Evolutionary conservation across 495 filamentous ascomycete genomes (phyloP), one percentile per base, ranked within the genome.

Genomic region (Hypoxylon rickii): DNA sequence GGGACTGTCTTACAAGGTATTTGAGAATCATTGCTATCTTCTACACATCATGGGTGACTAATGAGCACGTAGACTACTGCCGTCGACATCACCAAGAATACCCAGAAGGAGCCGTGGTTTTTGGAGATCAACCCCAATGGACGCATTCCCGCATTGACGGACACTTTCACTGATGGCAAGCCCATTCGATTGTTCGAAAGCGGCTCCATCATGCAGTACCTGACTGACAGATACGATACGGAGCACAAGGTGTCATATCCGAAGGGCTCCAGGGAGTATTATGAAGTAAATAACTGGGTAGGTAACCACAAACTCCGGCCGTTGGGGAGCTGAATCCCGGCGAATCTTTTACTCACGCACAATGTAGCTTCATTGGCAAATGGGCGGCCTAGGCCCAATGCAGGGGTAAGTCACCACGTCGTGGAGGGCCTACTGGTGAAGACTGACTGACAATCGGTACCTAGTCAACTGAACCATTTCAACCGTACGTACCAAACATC

Each of bases 51-150:
- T 40, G 8, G 31, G 13, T 56, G 18, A 17, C 63, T 68, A 7
- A 66, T 40, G 17, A 44, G 7, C 67, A 6, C 2, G 12, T 24
- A 67, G 73, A 77, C 84, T 24, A 81, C 86, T 51, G 81, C 79
- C 29, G 85, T 96, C 61, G 80, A 87, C 18, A 77, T 96, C 34
- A 69, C 65, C 57, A 89, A 87, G 63, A 88, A 90, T 60, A 76
- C 68, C 5, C 92, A 96, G 64, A 96, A 94, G 58, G 78, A 79
- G 51, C 79, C 75, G 1, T 95, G 89, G 89, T 97, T 93, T 76
- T 80, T 96, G 33, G 84, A 83, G 31, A 94, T 97, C 71, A 96
- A 96, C 73, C 92, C 92, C 45, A 96, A 97, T 66, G 92, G 92
- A 61, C 89, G 93, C 51, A 96, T 96, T 62, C 92, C 92, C n/a